These are phyloP conservation scores for Fraxinus albicans DNA, from an alignment of 305 asterid species.

Conservation along the genomic window DNA sequence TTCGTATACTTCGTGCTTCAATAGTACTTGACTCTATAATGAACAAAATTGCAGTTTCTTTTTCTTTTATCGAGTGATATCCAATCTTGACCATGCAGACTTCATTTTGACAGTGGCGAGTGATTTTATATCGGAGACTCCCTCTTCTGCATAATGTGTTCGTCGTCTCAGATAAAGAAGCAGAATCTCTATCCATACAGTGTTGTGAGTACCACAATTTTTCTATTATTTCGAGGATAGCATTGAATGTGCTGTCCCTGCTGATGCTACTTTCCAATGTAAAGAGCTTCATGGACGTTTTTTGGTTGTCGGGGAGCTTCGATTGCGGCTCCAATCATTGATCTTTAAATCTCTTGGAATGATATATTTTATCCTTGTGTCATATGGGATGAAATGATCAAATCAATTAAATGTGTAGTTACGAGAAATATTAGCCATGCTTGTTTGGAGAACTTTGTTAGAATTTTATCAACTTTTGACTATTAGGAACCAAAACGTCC, in stretches of 20 bases:
- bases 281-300: background rate
- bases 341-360: too few species aligned
- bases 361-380: too few species aligned
- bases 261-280: background rate
- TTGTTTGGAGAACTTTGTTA: too few species aligned
- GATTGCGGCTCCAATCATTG: too few species aligned
- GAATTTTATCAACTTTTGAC: too few species aligned
- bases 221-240: background rate
- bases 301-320: too few species aligned
- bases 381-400: too few species aligned
- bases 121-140: slow-evolving; percentile 34
- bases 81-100: too few species aligned
- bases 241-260: background rate
- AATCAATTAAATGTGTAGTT: too few species aligned
- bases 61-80: too few species aligned
- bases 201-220: background rate
- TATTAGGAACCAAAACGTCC: too few species aligned
- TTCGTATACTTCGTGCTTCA: background rate
- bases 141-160: slow-evolving; percentile 11
- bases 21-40: background rate
- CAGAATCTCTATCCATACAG: background rate
- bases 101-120: slow-evolving; percentile 29
- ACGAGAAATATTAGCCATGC: too few species aligned
- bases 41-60: background rate
- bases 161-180: background rate